These are phyloP conservation scores for Mycena epipterygia DNA, from an alignment of 768 basidiomycete species.

Conservation along the genomic window DNA sequence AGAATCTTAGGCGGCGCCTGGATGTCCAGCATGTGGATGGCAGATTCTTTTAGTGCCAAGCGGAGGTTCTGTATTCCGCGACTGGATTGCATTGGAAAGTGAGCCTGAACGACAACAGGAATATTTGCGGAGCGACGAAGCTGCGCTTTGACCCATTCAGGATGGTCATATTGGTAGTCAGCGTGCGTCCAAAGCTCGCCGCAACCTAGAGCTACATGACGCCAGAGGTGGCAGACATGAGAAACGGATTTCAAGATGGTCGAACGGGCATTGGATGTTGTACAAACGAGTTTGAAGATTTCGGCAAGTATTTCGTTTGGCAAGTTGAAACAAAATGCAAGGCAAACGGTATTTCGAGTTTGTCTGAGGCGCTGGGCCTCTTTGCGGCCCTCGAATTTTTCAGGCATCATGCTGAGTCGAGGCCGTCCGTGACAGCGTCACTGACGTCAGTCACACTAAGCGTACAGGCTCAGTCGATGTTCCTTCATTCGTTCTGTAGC, in stretches of 20 bases:
- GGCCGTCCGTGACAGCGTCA: not conserved
- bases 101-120: slow-evolving; percentile 3
- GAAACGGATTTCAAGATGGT: not conserved
- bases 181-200: not conserved
- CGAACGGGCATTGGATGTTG: not conserved
- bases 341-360: not conserved
- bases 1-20: slow-evolving; percentile 10
- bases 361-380: not conserved
- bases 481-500: not conserved
- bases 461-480: not conserved
- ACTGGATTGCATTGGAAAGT: slow-evolving; percentile 9
- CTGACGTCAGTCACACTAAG: not conserved
- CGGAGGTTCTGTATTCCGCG: slow-evolving; percentile 18
- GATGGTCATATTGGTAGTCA: slow-evolving; percentile 14
- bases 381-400: too few species aligned
- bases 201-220: not conserved
- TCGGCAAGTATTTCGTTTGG: slow-evolving; percentile 17
- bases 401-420: too few species aligned
- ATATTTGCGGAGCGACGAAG: not conserved
- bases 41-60: not conserved
- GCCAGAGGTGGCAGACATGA: slow-evolving; percentile 15
- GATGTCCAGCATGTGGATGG: slow-evolving; percentile 19
- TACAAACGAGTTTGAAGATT: slow-evolving; percentile 4
- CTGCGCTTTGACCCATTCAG: slow-evolving; percentile 14
- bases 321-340: not conserved